These are phyloP conservation scores for Exophiala oligosperma DNA, from an alignment of 2,329 filamentous ascomycete genomes.

Conservation along the genomic window DNA sequence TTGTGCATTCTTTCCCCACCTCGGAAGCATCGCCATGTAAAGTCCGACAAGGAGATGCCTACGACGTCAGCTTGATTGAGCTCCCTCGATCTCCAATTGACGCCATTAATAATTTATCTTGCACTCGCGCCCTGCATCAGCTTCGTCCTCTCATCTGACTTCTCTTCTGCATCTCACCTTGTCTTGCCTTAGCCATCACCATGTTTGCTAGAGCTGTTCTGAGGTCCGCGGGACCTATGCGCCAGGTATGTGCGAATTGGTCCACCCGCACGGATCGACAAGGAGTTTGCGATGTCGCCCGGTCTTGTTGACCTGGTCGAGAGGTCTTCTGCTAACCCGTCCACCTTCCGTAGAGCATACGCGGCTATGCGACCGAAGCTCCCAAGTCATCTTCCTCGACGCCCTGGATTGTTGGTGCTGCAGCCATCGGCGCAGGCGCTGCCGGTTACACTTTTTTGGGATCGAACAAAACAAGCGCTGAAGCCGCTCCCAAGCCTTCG, in stretches of 20 bases:
- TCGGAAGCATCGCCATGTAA: not conserved
- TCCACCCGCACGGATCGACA: not conserved
- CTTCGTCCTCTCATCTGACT: not conserved
- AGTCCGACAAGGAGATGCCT: not conserved
- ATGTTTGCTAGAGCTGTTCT: constrained; percentile 70
- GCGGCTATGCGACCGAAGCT: constrained; percentile 70
- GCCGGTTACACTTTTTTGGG: constrained; percentile 50
- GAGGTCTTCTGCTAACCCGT: constrained; percentile 4
- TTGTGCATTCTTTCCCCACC: too few relatives aligned
- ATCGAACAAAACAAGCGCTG: constrained; percentile 34
- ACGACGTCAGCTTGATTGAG: not conserved
- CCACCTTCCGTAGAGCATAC: constrained; percentile 53
- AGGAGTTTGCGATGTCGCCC: not conserved
- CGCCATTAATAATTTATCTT: constrained; percentile 13
- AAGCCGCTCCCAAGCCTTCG: constrained; percentile 28
- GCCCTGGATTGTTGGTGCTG: constrained; percentile 46
- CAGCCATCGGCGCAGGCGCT: constrained; percentile 60
- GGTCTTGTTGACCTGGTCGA: not conserved
- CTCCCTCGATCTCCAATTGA: constrained; percentile 7
- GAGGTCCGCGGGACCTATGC: constrained; percentile 64
- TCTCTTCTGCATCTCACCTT: not conserved
- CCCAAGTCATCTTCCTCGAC: constrained; percentile 52
- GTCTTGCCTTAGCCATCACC: constrained; percentile 32
- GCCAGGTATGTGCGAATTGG: constrained; percentile 53
- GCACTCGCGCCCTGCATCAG: not conserved